Evolutionary conservation across 2,329 filamentous ascomycete species (phyloP).

Genomic region (Trichophaea hybrida): DNA sequence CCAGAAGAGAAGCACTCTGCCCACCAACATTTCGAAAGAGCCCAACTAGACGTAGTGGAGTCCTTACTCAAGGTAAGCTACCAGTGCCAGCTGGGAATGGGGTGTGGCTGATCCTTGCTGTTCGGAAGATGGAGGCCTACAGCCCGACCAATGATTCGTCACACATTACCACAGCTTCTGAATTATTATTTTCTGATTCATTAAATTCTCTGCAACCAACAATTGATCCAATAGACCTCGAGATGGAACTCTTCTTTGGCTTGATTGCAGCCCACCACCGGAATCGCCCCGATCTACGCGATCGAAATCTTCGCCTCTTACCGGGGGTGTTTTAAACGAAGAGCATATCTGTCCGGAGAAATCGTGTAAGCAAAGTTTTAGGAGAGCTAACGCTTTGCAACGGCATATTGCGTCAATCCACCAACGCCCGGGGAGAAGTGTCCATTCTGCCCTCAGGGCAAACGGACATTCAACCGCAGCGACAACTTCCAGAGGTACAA

Average conservation of each 20-base stretch:
- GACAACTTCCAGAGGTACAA: conserved; percentile 6
- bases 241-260: background rate
- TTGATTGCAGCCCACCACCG: background rate
- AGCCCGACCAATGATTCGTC: background rate
- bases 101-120: background rate
- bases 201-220: background rate
- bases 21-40: background rate
- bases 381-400: background rate
- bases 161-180: background rate
- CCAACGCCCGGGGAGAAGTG: background rate
- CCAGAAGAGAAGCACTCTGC: background rate
- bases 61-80: background rate
- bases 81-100: background rate
- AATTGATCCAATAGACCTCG: background rate
- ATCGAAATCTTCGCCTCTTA: background rate
- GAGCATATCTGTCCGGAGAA: background rate
- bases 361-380: background rate
- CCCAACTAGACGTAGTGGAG: background rate
- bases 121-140: background rate
- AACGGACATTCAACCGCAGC: background rate
- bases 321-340: background rate
- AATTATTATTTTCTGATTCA: background rate
- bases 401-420: conserved; percentile 2
- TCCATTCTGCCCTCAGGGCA: background rate
- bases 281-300: background rate